A percentile compares a stretch with the other conserved stretches of the same genome.
Evolutionary conservation across 2,329 filamentous ascomycete species (phyloP).

Genomic region (Colletotrichum sp.): DNA sequence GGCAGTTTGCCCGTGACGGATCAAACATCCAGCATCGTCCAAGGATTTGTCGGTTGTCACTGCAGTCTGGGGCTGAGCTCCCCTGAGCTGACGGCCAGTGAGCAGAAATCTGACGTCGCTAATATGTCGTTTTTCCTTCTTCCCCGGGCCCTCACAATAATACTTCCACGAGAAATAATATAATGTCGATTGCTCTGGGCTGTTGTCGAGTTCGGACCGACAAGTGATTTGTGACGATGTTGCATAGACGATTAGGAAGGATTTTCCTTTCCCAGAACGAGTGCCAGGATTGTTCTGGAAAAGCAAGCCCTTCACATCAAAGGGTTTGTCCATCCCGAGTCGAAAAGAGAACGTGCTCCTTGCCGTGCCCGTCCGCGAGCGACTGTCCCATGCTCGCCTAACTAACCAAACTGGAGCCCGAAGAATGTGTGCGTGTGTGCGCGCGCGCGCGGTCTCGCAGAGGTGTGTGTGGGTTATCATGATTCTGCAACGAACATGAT

Average conservation of each 20-base stretch:
- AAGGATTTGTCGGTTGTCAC: background rate
- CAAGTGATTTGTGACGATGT: background rate
- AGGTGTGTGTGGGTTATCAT: constrained; percentile 17
- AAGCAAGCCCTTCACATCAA: constrained; percentile 2
- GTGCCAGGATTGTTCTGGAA: constrained; percentile 10
- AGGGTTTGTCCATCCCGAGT: constrained; percentile 16
- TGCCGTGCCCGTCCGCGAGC: constrained; percentile 4
- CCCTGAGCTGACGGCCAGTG: background rate
- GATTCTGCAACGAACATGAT: constrained; percentile 24
- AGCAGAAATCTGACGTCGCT: background rate
- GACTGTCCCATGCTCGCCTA: constrained; percentile 15
- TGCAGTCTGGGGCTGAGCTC: background rate
- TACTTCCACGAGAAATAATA: background rate
- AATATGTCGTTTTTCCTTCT: background rate
- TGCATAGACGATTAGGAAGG: background rate
- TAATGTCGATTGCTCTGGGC: background rate
- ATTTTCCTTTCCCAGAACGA: background rate
- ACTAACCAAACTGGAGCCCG: background rate
- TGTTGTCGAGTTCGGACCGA: constrained; percentile 7
- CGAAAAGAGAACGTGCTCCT: constrained; percentile 6
- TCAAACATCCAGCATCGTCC: background rate
- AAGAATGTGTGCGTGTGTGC: constrained; percentile 2
- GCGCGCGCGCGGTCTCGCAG: background rate
- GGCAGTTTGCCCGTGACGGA: constrained; percentile 5
- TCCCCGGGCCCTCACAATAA: background rate